Evolutionary conservation across 768 basidiomycete genomes (phyloP).

Genomic region (Russula vinacea): DNA sequence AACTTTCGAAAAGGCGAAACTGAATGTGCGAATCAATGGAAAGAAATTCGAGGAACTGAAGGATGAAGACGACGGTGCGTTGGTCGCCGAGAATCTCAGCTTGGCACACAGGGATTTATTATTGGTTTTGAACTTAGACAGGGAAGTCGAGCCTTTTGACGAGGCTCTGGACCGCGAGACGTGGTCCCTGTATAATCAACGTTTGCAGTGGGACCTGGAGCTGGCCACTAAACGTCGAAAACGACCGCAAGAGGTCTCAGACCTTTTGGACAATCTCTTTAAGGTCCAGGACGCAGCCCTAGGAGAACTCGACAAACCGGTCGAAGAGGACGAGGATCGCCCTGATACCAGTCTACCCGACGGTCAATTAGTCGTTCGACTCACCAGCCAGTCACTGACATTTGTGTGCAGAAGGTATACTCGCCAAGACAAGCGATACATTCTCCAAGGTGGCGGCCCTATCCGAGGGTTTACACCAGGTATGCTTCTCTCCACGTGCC

Average conservation of each 20-base stretch:
- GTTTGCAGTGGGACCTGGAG: constrained; percentile 70
- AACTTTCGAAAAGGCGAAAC: constrained; percentile 27
- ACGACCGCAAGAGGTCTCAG: constrained; percentile 53
- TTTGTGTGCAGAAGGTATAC: constrained; percentile 30
- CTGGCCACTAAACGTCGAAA: constrained; percentile 65
- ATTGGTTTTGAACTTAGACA: constrained; percentile 37
- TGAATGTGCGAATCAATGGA: constrained; percentile 29
- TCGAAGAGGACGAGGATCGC: constrained; percentile 27
- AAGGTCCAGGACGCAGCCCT: constrained; percentile 38
- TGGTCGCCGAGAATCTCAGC: not conserved
- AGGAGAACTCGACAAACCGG: constrained; percentile 31
- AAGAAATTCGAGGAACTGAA: constrained; percentile 27
- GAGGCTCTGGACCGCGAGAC: constrained; percentile 81
- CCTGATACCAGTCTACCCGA: constrained; percentile 30
- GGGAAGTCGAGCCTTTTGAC: constrained; percentile 67
- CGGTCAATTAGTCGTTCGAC: constrained; percentile 22
- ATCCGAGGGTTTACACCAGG: constrained; percentile 53
- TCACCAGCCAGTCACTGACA: constrained; percentile 3
- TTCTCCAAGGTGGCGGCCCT: constrained; percentile 41
- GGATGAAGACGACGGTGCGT: constrained; percentile 21
- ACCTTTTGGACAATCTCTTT: constrained; percentile 41
- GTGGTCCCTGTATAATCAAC: constrained; percentile 73
- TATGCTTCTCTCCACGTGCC: constrained; percentile 32
- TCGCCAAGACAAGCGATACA: constrained; percentile 32
- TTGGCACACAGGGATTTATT: not conserved